These are phyloP conservation scores for Penicillium sp. DNA, from an alignment of 2,329 filamentous ascomycete species.

Conservation along the genomic window DNA sequence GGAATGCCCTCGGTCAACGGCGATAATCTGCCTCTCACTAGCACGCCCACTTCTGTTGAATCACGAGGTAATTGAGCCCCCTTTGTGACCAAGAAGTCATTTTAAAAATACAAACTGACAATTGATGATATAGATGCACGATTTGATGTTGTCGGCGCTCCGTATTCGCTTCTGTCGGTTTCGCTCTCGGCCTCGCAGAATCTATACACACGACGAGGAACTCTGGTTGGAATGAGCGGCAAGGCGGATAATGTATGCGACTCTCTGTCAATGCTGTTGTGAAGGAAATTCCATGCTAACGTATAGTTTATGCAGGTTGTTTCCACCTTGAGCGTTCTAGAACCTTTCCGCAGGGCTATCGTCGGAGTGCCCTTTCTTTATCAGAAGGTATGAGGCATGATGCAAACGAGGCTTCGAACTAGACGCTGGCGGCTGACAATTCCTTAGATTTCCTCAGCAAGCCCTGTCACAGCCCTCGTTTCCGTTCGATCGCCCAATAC, in stretches of 20 bases:
- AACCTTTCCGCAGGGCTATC: constrained; percentile 74
- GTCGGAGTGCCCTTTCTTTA: constrained; percentile 94
- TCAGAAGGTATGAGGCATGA: constrained; percentile 56
- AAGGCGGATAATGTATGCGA: constrained; percentile 78
- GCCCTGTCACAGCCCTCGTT: constrained; percentile 82
- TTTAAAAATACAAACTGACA: constrained; percentile 13
- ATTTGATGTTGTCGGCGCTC: constrained; percentile 89
- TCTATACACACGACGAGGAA: constrained; percentile 88
- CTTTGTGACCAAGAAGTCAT: not conserved
- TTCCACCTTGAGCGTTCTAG: constrained; percentile 83
- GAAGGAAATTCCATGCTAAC: not conserved
- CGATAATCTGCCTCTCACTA: constrained; percentile 37
- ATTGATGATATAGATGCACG: constrained; percentile 67
- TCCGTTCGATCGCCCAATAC: constrained; percentile 83
- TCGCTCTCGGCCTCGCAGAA: constrained; percentile 89
- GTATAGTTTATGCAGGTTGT: constrained; percentile 59
- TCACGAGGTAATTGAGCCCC: constrained; percentile 40
- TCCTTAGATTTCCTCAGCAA: constrained; percentile 73
- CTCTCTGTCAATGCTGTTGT: not conserved
- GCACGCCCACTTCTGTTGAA: constrained; percentile 40
- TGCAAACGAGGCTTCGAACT: not conserved
- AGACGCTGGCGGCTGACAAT: constrained; percentile 11
- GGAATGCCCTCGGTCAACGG: constrained; percentile 40
- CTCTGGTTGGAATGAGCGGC: constrained; percentile 83
- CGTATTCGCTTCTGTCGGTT: constrained; percentile 91